Conservation (phyloP, 768 basidiomycete species). For the Rhodotorula paludigena region DNA sequence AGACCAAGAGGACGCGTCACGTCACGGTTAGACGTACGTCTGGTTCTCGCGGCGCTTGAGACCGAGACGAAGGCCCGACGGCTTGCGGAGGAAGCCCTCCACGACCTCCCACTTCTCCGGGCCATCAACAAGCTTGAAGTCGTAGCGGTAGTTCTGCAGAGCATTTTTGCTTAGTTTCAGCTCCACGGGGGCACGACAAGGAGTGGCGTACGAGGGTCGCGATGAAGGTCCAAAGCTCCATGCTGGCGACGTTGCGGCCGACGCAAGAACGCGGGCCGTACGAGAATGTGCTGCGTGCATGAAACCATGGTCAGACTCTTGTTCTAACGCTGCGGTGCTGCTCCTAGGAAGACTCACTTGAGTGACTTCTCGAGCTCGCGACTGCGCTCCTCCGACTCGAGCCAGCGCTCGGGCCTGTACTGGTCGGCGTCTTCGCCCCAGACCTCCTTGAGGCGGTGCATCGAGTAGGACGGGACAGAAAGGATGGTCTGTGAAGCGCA, state of each 20-base stretch:
- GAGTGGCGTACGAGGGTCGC: slow-evolving; percentile 55
- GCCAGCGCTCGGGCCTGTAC: slow-evolving; percentile 80
- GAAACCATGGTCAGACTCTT: too few relatives aligned
- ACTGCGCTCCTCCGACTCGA: slow-evolving; percentile 62
- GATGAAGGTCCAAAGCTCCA: slow-evolving; percentile 62
- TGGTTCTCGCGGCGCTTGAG: too few relatives aligned
- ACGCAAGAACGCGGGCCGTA: slow-evolving; percentile 63
- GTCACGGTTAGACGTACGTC: too few relatives aligned
- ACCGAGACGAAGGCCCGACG: too few relatives aligned
- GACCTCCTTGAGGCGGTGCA: slow-evolving; percentile 64
- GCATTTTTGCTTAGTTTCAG: too few relatives aligned
- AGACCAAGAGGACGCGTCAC: too few relatives aligned
- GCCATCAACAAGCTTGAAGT: slow-evolving; percentile 35
- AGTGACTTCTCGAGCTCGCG: slow-evolving; percentile 59
- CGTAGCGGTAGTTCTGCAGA: slow-evolving; percentile 57
- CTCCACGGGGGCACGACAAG: neutral
- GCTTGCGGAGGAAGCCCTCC: slow-evolving; percentile 68
- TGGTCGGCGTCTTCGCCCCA: slow-evolving; percentile 76
- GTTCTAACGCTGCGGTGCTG: too few relatives aligned
- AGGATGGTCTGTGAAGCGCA: slow-evolving; percentile 52
- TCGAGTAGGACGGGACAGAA: slow-evolving; percentile 74
- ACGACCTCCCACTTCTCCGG: slow-evolving; percentile 52
- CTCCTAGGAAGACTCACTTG: slow-evolving; percentile 53
- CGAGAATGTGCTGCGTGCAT: slow-evolving; percentile 7
- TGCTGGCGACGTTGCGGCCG: slow-evolving; percentile 48